Percentiles rank a stretch among this genome's conserved stretches.
These are phyloP conservation scores for Fusarium humuli DNA, from an alignment of 2,329 filamentous ascomycete species.

Conservation along the genomic window DNA sequence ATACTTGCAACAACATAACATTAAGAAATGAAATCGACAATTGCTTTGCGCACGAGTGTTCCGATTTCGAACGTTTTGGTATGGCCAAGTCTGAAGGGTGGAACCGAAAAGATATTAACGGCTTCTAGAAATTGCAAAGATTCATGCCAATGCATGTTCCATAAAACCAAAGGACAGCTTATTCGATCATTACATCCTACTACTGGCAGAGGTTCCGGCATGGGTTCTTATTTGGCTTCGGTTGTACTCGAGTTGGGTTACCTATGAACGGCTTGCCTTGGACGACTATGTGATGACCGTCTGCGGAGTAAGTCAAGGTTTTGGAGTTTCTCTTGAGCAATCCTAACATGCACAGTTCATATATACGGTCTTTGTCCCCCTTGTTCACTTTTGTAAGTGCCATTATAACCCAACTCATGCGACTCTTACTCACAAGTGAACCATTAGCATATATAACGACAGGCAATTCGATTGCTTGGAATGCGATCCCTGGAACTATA, in stretches of 20 bases:
- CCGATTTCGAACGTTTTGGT: slow-evolving; percentile 36
- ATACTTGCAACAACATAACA: slow-evolving; percentile 26
- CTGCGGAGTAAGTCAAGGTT: slow-evolving; percentile 47
- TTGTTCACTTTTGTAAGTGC: slow-evolving; percentile 27
- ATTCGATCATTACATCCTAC: slow-evolving; percentile 49
- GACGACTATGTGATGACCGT: slow-evolving; percentile 57
- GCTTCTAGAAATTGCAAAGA: slow-evolving; percentile 47
- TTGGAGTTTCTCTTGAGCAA: not conserved
- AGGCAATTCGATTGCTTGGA: slow-evolving; percentile 5
- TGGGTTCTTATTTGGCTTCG: slow-evolving; percentile 51
- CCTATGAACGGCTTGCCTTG: slow-evolving; percentile 46
- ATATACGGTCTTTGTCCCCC: slow-evolving; percentile 33
- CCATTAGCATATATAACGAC: slow-evolving; percentile 20
- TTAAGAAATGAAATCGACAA: slow-evolving; percentile 13
- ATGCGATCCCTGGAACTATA: slow-evolving; percentile 6
- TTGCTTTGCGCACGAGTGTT: slow-evolving; percentile 35
- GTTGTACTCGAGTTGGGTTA: slow-evolving; percentile 53
- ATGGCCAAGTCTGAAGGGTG: not conserved
- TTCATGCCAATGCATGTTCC: slow-evolving; percentile 51
- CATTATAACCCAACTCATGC: too few relatives aligned
- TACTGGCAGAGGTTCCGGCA: slow-evolving; percentile 53
- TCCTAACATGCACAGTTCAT: slow-evolving; percentile 41
- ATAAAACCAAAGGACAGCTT: slow-evolving; percentile 49
- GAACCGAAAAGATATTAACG: slow-evolving; percentile 1
- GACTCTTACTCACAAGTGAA: slow-evolving; percentile 4